These are phyloP conservation scores for Daedaleopsis sinensis DNA, from an alignment of 768 basidiomycete genomes.

Conservation along the genomic window DNA sequence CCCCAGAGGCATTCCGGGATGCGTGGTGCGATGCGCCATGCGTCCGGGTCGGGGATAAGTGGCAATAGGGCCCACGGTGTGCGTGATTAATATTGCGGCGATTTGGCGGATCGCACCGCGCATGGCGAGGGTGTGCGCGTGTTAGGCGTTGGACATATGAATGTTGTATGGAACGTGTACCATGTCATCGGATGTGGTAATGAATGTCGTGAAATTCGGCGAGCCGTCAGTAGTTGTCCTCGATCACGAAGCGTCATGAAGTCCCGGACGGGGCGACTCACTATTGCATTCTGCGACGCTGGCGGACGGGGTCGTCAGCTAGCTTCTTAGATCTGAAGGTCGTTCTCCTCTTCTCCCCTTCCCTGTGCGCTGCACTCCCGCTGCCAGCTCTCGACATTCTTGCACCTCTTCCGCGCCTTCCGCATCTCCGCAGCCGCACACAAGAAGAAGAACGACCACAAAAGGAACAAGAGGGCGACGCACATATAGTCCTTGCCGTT, in stretches of 20 bases:
- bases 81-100: not conserved
- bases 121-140: not conserved
- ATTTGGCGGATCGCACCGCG: not conserved
- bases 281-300: constrained; percentile 80
- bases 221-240: not conserved
- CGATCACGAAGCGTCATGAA: constrained; percentile 4
- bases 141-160: not conserved
- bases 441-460: not conserved
- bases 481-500: constrained; percentile 69
- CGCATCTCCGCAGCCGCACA: not conserved
- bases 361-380: not conserved
- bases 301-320: constrained; percentile 34
- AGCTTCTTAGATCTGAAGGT: not conserved
- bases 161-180: not conserved
- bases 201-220: no score
- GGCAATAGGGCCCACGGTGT: not conserved
- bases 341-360: not conserved
- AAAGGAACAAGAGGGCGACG: constrained; percentile 27
- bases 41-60: not conserved
- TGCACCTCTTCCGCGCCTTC: not conserved
- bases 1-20: no score
- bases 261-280: constrained; percentile 27
- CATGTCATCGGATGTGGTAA: no score
- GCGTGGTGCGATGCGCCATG: not conserved
- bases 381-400: not conserved